These are phyloP conservation scores for Polytolypa hystricis DNA, from an alignment of 2,329 filamentous ascomycete genomes.

Conservation along the genomic window DNA sequence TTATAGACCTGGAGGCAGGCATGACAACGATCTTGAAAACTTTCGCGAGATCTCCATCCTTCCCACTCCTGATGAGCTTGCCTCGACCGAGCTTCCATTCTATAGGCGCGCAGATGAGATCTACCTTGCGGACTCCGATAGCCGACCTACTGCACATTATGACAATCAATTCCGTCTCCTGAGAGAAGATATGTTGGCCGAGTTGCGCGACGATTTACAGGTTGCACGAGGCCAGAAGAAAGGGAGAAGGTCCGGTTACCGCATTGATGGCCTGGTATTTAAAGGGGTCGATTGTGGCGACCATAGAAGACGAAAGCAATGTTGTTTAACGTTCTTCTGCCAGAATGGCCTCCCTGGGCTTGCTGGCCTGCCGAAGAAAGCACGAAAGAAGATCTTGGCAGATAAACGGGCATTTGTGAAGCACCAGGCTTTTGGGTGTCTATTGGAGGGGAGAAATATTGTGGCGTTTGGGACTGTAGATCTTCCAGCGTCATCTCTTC, in stretches of 20 bases:
- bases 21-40: constrained; percentile 27
- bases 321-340: constrained; percentile 12
- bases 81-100: constrained; percentile 18
- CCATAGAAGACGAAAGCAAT: constrained; percentile 13
- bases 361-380: constrained; percentile 7
- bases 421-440: constrained; percentile 18
- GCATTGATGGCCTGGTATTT: constrained; percentile 4
- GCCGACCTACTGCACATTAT: constrained; percentile 27
- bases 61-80: constrained; percentile 27
- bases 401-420: constrained; percentile 17
- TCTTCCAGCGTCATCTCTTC: constrained; percentile 14
- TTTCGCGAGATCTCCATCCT: constrained; percentile 25
- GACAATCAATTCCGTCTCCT: constrained; percentile 29
- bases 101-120: constrained; percentile 20
- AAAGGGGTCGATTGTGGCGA: constrained; percentile 1
- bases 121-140: constrained; percentile 16
- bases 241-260: constrained; percentile 4
- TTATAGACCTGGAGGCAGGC: constrained; percentile 19
- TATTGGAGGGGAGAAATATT: constrained; percentile 19
- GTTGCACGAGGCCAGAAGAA: constrained; percentile 8
- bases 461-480: constrained; percentile 14
- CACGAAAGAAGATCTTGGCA: constrained; percentile 17
- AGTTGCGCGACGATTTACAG: constrained; percentile 23
- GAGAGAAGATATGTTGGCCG: constrained; percentile 25
- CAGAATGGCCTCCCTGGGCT: constrained; percentile 18